Percentiles rank a stretch among this genome's conserved stretches.
Conservation (phyloP, 257 asterid genomes). For the Penstemon newberryi region DNA sequence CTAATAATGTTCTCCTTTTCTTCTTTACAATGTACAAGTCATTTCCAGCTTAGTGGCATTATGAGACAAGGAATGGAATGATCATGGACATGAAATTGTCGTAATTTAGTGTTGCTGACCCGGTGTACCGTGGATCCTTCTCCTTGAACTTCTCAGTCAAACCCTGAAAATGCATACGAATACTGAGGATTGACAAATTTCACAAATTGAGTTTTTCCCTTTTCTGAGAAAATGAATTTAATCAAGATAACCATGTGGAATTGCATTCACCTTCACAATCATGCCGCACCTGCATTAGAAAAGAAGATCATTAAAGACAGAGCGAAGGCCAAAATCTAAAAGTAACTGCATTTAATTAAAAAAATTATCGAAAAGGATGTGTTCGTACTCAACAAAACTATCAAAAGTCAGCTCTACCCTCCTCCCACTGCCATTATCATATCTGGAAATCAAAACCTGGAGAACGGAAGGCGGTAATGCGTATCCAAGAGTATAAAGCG, state of each 20-base stretch:
- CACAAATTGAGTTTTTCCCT: no score
- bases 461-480: slow-evolving; percentile 72
- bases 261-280: slow-evolving; percentile 72
- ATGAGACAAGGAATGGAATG: slow-evolving; percentile 63
- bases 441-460: slow-evolving; percentile 73
- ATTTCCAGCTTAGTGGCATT: not conserved
- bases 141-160: slow-evolving; percentile 90
- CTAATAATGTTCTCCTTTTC: not conserved
- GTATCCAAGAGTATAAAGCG: slow-evolving; percentile 74
- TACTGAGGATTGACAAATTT: not conserved
- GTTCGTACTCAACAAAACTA: slow-evolving; percentile 79
- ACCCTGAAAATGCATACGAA: slow-evolving; percentile 51
- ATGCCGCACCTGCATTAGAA: slow-evolving; percentile 70
- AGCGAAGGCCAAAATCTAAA: not conserved
- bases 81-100: slow-evolving; percentile 77
- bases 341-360: not conserved
- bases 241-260: not conserved
- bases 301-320: slow-evolving; percentile 15
- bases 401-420: slow-evolving; percentile 67
- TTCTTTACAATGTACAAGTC: not conserved
- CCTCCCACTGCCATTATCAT: slow-evolving; percentile 62
- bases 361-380: slow-evolving; percentile 4
- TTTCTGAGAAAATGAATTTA: no score
- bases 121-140: slow-evolving; percentile 72
- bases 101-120: slow-evolving; percentile 67